Evolutionary conservation across 225 moss, liverwort and hornwort genomes (phyloP).

Genomic region (Polytrichum formosum): DNA sequence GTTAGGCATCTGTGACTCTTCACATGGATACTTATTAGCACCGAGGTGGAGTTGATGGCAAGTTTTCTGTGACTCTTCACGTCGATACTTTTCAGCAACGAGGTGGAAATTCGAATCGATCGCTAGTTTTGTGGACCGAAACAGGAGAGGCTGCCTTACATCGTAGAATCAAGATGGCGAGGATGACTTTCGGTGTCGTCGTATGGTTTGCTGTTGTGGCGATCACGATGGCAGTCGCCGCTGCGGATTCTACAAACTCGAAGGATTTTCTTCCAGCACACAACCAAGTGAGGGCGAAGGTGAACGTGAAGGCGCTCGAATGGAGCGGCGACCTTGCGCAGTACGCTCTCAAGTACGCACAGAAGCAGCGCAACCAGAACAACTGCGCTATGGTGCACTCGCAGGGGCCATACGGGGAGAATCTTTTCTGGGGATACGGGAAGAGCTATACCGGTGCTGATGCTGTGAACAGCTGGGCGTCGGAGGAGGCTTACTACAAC

Average conservation of each 20-base stretch:
- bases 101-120: no score
- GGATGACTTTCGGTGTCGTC: no score
- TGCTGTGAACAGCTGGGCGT: constrained; percentile 46
- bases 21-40: no score
- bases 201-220: no score
- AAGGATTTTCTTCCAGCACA: constrained; percentile 22
- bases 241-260: background rate
- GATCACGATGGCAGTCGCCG: background rate
- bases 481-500: constrained; percentile 36
- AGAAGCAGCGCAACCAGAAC: constrained; percentile 40
- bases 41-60: no score
- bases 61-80: no score
- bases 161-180: no score
- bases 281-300: constrained; percentile 32
- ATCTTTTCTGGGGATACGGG: constrained; percentile 48
- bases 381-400: constrained; percentile 48
- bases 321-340: constrained; percentile 36
- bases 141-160: no score
- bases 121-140: no score
- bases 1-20: no score
- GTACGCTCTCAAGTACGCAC: constrained; percentile 25
- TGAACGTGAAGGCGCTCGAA: constrained; percentile 15
- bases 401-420: constrained; percentile 40
- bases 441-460: constrained; percentile 18
- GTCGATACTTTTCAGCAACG: no score